Conservation (phyloP, 371 early-diverging fungal genomes). For the Mucor plumbeus region DNA sequence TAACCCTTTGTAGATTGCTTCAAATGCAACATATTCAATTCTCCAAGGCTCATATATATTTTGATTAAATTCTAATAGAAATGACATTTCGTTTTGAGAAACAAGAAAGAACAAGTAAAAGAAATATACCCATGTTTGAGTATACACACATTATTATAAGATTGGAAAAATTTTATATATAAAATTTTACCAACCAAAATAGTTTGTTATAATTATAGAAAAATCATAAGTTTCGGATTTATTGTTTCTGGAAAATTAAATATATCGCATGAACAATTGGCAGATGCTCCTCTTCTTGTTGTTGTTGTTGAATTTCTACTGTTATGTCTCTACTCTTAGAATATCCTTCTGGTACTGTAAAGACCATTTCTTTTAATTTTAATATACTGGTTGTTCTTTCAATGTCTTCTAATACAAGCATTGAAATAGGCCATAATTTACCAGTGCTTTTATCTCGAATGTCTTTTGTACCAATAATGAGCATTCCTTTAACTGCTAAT, state of each 20-base stretch:
- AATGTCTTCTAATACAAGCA: constrained; percentile 82
- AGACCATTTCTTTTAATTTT: constrained; percentile 81
- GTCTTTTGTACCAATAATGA: constrained; percentile 79
- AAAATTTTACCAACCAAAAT: constrained; percentile 16
- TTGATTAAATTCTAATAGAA: constrained; percentile 73
- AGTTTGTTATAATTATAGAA: constrained; percentile 3
- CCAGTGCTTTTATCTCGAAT: constrained; percentile 58
- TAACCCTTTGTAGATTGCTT: constrained; percentile 77
- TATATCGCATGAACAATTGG: constrained; percentile 59
- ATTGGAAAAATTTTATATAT: neutral
- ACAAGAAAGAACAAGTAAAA: neutral
- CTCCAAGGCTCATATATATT: constrained; percentile 80
- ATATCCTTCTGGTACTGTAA: constrained; percentile 84
- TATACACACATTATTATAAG: neutral
- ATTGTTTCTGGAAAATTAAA: constrained; percentile 43
- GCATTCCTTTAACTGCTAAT: constrained; percentile 65
- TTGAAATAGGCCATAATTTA: constrained; percentile 74
- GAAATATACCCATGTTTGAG: neutral
- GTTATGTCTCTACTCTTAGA: constrained; percentile 64
- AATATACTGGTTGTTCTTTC: constrained; percentile 56
- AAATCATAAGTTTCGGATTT: neutral
- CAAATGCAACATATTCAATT: constrained; percentile 86
- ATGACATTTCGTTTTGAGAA: constrained; percentile 69
- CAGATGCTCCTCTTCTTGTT: constrained; percentile 35
- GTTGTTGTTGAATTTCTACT: neutral